These are phyloP conservation scores for Aquilaria malaccensis DNA, from an alignment of 345 rosid genomes.

Conservation along the genomic window DNA sequence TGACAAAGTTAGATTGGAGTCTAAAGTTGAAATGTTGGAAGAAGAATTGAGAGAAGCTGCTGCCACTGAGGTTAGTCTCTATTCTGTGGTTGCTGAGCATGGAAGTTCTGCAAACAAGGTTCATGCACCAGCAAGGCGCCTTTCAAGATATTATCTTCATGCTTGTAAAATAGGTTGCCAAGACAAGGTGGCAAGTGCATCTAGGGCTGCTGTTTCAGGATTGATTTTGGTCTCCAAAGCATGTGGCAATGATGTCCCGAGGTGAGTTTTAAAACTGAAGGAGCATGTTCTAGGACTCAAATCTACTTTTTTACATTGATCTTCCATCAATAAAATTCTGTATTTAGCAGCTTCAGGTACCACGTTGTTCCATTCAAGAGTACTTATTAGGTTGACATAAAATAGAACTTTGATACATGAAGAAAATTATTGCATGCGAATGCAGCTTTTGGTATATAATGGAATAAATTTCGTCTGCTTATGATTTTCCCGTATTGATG, in stretches of 20 bases:
- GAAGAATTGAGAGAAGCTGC: slow-evolving; percentile 95
- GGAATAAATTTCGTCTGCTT: no score
- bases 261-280: slow-evolving; percentile 33
- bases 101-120: slow-evolving; percentile 79
- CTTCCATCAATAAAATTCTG: no score
- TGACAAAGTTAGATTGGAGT: slow-evolving; percentile 33
- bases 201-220: slow-evolving; percentile 78
- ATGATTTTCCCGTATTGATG: no score
- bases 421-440: no score
- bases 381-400: no score
- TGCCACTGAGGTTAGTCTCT: slow-evolving; percentile 75
- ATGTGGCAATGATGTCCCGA: slow-evolving; percentile 89
- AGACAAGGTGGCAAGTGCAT: slow-evolving; percentile 54
- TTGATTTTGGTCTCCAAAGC: slow-evolving; percentile 83
- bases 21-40: slow-evolving; percentile 54
- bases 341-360: no score
- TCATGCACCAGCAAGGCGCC: slow-evolving; percentile 89
- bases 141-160: slow-evolving; percentile 78
- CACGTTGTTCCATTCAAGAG: no score
- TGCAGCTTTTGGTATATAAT: no score
- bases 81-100: slow-evolving; percentile 87
- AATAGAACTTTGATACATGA: no score
- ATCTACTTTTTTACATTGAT: no score
- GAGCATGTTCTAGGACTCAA: no score
- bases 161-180: slow-evolving; percentile 47